A percentile compares a stretch with the other conserved stretches of the same genome.
Evolutionary conservation across 768 basidiomycete species (phyloP).

Genomic region (Phlebiopsis gigantea): DNA sequence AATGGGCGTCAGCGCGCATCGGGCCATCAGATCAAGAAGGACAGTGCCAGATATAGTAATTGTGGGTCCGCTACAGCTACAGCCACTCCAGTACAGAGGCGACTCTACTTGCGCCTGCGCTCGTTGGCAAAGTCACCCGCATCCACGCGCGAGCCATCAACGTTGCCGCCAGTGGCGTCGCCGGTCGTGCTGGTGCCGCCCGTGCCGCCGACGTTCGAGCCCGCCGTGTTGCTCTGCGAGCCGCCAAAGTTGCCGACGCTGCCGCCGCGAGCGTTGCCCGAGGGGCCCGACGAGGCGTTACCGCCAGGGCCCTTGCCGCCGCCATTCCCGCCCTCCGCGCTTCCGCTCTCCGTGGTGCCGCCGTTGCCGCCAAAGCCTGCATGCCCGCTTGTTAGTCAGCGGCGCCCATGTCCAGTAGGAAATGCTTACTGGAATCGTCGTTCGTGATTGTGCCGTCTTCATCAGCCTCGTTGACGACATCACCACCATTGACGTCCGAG

Average conservation of each 20-base stretch:
- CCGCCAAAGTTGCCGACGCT: slow-evolving; percentile 9
- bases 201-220: slow-evolving; percentile 7
- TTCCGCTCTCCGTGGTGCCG: slow-evolving; percentile 2
- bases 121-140: slow-evolving; percentile 11
- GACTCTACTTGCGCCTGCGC: slow-evolving; percentile 14
- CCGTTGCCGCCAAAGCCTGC: slow-evolving; percentile 11
- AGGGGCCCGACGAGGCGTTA: slow-evolving; percentile 13
- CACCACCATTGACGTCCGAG: slow-evolving; percentile 9
- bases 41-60: slow-evolving; percentile 1
- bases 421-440: slow-evolving; percentile 10
- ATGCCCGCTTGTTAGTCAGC: not conserved
- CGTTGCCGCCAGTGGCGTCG: slow-evolving; percentile 9
- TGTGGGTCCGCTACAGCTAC: not conserved
- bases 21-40: not conserved
- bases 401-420: no score
- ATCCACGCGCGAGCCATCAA: not conserved
- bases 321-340: slow-evolving; percentile 9
- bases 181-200: slow-evolving; percentile 11
- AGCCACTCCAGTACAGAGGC: not conserved
- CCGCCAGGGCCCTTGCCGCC: slow-evolving; percentile 11
- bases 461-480: slow-evolving; percentile 10
- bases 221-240: slow-evolving; percentile 6
- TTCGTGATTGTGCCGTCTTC: slow-evolving; percentile 11
- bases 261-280: slow-evolving; percentile 10
- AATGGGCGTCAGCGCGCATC: slow-evolving; percentile 1